Base-by-base conservation (phyloP, 2,329 filamentous ascomycete genomes). In the Microdochium trichocladiopsis region DNA sequence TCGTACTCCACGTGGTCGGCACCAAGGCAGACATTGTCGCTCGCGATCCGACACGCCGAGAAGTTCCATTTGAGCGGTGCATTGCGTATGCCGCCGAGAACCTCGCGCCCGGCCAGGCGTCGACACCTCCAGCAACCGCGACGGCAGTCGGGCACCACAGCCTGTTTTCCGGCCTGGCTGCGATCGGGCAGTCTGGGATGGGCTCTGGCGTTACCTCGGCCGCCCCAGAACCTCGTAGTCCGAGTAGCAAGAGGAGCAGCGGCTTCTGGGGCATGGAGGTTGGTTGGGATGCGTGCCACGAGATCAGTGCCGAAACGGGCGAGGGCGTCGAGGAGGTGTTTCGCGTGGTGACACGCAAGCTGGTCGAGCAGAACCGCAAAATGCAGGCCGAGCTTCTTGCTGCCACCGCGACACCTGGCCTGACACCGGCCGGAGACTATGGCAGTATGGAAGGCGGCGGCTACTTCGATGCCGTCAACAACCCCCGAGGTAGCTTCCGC, bases 291-390 rank as follows among this genome's bases (percentile, higher is more conserved):
- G 95, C 91, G 57, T 97, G 93, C 68, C 94, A 97, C 69, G 94
- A 99, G 73, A 93, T 99, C 64, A 92, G 86, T 60, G 92, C 93
- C 48, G 93, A 95, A 75, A 91, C 87, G 63, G 92, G 92, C 52
- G 92, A 96, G 74, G 93, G 93, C 18, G 92, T 99, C 18, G 94
- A 97, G 61, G 94, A 97, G 70, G 91, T 99, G 0, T 97, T 97
- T 62, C 81, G 93, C 21, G 80, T 83, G 43, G 80, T 84, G 14
- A 78, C 80, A 33, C 72, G 80, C 54, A 84, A 84, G 66, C 75
- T 84, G 52, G 80, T 83, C 58, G 80, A 83, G 68, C 79, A 83
- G 72, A 82, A 83, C 64, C 77, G 79, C 60, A 81, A 80, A 71
- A 79, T 83, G 66, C 79, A 82, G 66, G 78, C 80, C 58, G 80